These are phyloP conservation scores for Penicillium desertorum DNA, from an alignment of 495 filamentous ascomycete genomes.

Conservation along the genomic window DNA sequence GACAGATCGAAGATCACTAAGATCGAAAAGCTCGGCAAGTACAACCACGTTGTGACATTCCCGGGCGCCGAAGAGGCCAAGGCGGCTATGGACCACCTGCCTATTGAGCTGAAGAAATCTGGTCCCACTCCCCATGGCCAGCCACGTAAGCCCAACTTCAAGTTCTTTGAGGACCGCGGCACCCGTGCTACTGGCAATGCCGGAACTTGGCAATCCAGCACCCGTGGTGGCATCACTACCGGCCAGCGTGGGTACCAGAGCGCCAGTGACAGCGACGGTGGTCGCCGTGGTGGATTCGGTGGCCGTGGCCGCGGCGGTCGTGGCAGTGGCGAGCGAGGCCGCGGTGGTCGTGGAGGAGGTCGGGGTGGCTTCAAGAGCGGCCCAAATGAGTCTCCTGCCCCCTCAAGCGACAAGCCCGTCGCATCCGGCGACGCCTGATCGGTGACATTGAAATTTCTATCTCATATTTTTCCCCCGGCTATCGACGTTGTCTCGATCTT, in stretches of 20 bases:
- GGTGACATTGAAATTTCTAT: conserved; percentile 18
- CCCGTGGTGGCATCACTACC: conserved; percentile 53
- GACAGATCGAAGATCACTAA: conserved; percentile 74
- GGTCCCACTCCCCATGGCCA: conserved; percentile 56
- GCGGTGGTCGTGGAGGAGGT: conserved; percentile 39
- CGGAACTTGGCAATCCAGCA: conserved; percentile 72
- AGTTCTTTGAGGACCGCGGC: conserved; percentile 70
- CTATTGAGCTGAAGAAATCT: conserved; percentile 66
- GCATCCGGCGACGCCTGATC: conserved; percentile 49
- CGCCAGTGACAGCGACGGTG: conserved; percentile 79
- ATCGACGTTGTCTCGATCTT: conserved; percentile 12
- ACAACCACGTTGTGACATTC: conserved; percentile 81
- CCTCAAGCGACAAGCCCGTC: conserved; percentile 51
- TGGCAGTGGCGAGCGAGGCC: conserved; percentile 50
- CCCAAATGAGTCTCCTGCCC: conserved; percentile 47
- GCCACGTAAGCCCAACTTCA: conserved; percentile 69
- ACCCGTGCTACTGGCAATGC: conserved; percentile 55
- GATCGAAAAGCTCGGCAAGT: conserved; percentile 73
- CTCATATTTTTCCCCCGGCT: conserved; percentile 13
- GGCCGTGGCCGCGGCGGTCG: conserved; percentile 59
- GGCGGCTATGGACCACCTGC: conserved; percentile 67
- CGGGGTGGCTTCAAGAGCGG: conserved; percentile 59
- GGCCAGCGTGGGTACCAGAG: conserved; percentile 71
- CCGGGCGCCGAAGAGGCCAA: conserved; percentile 73
- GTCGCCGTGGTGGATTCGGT: conserved; percentile 61